Evolutionary conservation across 176 grass and related monocot genomes (phyloP).

Genomic region (Carex littledalei): DNA sequence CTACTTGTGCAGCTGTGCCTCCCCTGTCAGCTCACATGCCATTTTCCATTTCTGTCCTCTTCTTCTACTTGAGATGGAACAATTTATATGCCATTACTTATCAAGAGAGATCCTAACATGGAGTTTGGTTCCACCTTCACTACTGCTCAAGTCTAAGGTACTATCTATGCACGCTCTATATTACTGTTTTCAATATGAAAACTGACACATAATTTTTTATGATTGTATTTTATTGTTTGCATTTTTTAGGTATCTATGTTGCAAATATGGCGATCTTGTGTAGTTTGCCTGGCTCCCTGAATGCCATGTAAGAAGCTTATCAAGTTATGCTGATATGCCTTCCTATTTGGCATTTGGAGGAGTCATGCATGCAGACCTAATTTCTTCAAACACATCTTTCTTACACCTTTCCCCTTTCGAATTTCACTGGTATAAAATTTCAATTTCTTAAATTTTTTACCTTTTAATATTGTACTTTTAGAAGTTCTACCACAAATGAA

Average conservation of each 20-base stretch:
- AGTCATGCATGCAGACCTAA: slow-evolving; percentile 58
- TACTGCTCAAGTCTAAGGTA: background rate
- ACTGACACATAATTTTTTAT: background rate
- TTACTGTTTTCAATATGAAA: background rate
- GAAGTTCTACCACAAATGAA: background rate
- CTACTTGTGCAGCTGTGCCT: background rate
- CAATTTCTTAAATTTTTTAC: background rate
- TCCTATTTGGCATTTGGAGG: slow-evolving; percentile 65
- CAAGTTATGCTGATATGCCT: slow-evolving; percentile 25
- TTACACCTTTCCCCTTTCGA: background rate
- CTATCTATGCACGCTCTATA: background rate
- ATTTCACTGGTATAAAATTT: background rate
- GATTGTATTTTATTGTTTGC: background rate
- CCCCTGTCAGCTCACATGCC: background rate
- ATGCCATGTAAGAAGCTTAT: slow-evolving; percentile 74
- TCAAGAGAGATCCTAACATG: background rate
- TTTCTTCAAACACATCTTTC: background rate
- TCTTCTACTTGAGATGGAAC: background rate
- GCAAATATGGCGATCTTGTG: background rate
- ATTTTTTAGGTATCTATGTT: background rate
- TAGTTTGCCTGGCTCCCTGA: slow-evolving; percentile 77
- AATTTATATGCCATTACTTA: background rate
- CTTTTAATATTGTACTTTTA: background rate
- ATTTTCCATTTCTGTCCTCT: background rate
- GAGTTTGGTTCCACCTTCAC: background rate